These are phyloP conservation scores for Hymenotorrendiella dingleyae DNA, from an alignment of 2,329 filamentous ascomycete genomes.

Conservation along the genomic window DNA sequence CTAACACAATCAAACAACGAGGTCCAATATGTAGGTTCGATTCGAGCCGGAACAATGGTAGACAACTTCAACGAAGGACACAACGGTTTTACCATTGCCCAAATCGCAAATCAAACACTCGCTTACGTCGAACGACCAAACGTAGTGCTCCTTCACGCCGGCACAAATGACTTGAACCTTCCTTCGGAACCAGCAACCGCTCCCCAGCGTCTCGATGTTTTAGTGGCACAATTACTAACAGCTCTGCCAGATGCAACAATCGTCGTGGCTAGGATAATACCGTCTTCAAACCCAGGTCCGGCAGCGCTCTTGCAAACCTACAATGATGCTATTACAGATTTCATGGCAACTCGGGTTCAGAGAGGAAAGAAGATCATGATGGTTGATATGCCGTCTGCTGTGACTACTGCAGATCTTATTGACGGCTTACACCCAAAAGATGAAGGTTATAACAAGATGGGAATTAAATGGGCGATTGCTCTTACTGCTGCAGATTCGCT, in stretches of 20 bases:
- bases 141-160: constrained; percentile 19
- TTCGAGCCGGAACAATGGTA: constrained; percentile 27
- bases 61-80: constrained; percentile 26
- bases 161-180: constrained; percentile 29
- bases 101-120: constrained; percentile 21
- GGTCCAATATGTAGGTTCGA: constrained; percentile 27
- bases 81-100: constrained; percentile 26
- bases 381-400: constrained; percentile 2
- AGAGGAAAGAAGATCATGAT: constrained; percentile 1
- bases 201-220: constrained; percentile 26
- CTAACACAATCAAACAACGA: constrained; percentile 16
- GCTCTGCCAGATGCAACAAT: constrained; percentile 30
- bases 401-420: background rate
- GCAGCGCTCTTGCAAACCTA: background rate
- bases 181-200: constrained; percentile 23
- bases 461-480: constrained; percentile 5
- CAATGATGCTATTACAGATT: constrained; percentile 6
- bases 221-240: constrained; percentile 29
- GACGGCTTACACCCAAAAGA: constrained; percentile 14
- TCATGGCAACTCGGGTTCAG: background rate
- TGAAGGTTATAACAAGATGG: constrained; percentile 12
- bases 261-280: constrained; percentile 32
- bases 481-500: constrained; percentile 1
- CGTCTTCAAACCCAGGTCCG: background rate
- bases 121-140: constrained; percentile 1